These are phyloP conservation scores for Naganishia randhawae DNA, from an alignment of 768 basidiomycete species.

Conservation along the genomic window DNA sequence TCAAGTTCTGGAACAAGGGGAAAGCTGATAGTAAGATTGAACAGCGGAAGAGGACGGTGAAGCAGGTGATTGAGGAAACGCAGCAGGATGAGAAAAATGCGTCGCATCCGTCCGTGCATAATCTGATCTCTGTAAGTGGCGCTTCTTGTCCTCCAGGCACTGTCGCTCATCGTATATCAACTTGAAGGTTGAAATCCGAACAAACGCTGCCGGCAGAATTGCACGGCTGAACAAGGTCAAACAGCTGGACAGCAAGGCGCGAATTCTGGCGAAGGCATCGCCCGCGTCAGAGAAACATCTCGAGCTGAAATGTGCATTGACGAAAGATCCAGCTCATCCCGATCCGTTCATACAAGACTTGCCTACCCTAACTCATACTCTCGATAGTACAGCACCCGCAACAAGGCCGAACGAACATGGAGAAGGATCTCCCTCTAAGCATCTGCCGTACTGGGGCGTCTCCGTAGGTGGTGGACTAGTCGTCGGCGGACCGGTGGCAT, in stretches of 20 bases:
- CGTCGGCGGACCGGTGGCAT: slow-evolving; percentile 16
- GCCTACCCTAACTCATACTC: neutral
- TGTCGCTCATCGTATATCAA: neutral
- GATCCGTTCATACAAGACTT: slow-evolving; percentile 22
- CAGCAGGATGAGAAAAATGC: slow-evolving; percentile 19
- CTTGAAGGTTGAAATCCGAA: neutral
- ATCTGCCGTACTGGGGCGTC: slow-evolving; percentile 24
- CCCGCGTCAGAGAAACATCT: neutral
- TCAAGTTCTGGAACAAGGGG: slow-evolving; percentile 27
- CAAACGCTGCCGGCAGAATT: neutral
- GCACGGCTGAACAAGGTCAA: neutral
- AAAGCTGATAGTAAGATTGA: neutral
- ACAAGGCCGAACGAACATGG: neutral
- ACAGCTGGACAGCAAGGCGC: neutral
- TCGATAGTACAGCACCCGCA: neutral
- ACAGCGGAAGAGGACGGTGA: neutral
- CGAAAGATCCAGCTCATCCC: slow-evolving; percentile 5
- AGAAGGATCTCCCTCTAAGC: neutral
- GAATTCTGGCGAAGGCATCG: neutral
- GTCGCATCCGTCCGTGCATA: slow-evolving; percentile 25
- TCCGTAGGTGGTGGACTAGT: neutral
- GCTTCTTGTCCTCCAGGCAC: neutral
- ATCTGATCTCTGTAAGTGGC: slow-evolving; percentile 10
- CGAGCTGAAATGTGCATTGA: slow-evolving; percentile 6
- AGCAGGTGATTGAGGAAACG: neutral